These are phyloP conservation scores for Delonix regia DNA, from an alignment of 306 rosid genomes.

Conservation along the genomic window DNA sequence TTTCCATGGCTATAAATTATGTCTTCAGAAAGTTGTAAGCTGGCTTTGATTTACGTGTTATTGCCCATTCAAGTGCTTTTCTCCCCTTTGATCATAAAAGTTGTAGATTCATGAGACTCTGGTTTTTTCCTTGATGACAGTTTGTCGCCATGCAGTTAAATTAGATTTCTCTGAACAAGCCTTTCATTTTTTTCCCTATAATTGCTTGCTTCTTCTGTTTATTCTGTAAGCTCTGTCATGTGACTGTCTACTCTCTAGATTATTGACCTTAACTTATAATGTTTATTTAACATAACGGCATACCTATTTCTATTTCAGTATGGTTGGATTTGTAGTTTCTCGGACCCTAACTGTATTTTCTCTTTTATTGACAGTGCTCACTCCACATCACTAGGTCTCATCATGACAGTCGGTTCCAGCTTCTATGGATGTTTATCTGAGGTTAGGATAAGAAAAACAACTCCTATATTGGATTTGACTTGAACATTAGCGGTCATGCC, in stretches of 20 bases:
- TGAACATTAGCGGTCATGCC: slow-evolving; percentile 16
- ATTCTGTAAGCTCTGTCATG: neutral
- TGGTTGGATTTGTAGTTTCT: slow-evolving; percentile 21
- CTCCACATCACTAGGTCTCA: slow-evolving; percentile 72
- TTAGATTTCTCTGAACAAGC: neutral
- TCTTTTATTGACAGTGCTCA: slow-evolving; percentile 75
- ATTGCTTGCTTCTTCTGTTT: slow-evolving; percentile 12
- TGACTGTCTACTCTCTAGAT: slow-evolving; percentile 17
- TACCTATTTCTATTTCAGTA: slow-evolving; percentile 19
- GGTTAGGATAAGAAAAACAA: slow-evolving; percentile 45
- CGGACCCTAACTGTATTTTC: slow-evolving; percentile 40
- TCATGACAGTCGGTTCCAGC: slow-evolving; percentile 77
- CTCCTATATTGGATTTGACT: neutral
- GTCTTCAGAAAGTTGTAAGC: slow-evolving; percentile 1
- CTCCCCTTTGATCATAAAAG: neutral
- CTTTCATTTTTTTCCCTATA: slow-evolving; percentile 1
- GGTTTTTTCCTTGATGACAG: slow-evolving; percentile 15
- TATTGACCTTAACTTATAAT: slow-evolving; percentile 20
- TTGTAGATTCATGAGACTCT: slow-evolving; percentile 10
- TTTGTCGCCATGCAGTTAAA: neutral
- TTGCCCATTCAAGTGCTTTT: neutral
- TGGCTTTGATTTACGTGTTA: slow-evolving; percentile 3
- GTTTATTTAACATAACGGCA: neutral
- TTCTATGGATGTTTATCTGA: slow-evolving; percentile 51
- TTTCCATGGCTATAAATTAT: neutral